A percentile compares a stretch with the other conserved stretches of the same genome.
phyloP scores from a whole-genome alignment of 169 alveolate genomes.

The Cryptosporidium tyzzeri region DNA sequence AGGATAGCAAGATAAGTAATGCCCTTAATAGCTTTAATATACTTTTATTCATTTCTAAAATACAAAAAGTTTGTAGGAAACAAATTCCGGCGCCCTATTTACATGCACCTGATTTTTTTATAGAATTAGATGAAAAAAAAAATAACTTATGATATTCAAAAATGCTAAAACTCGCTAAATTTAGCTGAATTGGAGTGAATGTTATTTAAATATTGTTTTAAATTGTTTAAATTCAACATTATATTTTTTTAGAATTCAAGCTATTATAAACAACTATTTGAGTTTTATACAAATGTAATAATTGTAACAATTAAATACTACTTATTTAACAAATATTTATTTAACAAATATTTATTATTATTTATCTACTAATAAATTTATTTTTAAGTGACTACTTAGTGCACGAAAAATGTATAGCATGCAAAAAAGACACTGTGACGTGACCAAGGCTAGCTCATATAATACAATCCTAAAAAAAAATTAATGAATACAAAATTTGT shows the following conservation, averaged over 20 bases:
- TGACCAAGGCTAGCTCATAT: not conserved
- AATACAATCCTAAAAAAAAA: not conserved
- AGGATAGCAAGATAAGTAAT: conserved; percentile 18
- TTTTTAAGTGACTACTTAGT: not conserved
- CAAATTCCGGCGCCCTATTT: conserved; percentile 21
- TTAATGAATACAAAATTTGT: not conserved
- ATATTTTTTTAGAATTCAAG: not conserved
- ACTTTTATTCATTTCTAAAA: conserved; percentile 32
- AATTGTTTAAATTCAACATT: not conserved
- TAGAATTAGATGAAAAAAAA: not conserved
- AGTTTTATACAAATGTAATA: not conserved
- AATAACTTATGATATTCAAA: not conserved
- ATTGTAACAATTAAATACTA: not conserved
- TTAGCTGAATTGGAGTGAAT: not conserved
- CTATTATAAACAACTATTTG: not conserved
- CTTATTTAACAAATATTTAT: not conserved
- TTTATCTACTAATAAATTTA: not conserved
- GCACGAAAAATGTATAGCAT: conserved; percentile 1
- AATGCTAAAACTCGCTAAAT: not conserved
- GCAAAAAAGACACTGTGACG: conserved; percentile 48
- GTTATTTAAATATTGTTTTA: too few species aligned
- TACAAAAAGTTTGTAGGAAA: not conserved
- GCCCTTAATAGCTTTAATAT: conserved; percentile 28
- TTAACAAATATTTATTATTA: not conserved
- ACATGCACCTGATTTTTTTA: not conserved